Base-by-base conservation (phyloP, 2,329 filamentous ascomycete species). In the Neonectria hederae region DNA sequence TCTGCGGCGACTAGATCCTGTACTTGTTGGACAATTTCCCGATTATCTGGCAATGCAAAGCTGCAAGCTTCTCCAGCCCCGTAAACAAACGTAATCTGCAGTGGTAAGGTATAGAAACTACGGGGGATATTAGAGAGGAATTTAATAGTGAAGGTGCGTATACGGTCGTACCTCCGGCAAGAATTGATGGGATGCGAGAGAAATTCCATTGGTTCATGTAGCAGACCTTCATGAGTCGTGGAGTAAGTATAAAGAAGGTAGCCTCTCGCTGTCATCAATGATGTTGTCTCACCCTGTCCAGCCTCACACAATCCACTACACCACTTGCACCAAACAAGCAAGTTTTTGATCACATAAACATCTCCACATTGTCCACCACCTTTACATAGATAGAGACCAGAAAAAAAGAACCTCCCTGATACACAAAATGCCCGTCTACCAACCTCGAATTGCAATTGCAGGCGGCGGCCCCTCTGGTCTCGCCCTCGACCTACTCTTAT, bases 401-500 rank as follows among this genome's bases (percentile, higher is more conserved):
- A 32, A 32, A 32, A 1, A 11, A 32, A 11, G 2, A 32, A 11
- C 30, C 9, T 10, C 8, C 28, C n/a, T n/a, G n/a, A n/a, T 28
- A 28, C 10, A 28, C 8, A 28, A 10, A 9, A 38, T 38, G 35
- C 35, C 35, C 5, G 35, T 5, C 6, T 51, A 22, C 26, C 54
- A 53, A 28, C 59, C 60, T 43, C 54, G 49, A 51, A 81, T 85
- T 62, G 83, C 83, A 57, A 84, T 85, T 55, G 74, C 85, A 42
- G 83, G 84, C 49, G 83, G 80, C 32, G 83, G 83, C 6, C 83
- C 82, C 10, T 78, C 63, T 17, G 71, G 70, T 3, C 40, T 73
- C 10, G 66, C 68, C 2, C 78, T 88, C 1, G 85, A 83, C 30
- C 81, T 83, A 7, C 78, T 88, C 21, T 79, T 89, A 0, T 76